Conservation (phyloP, 352 stramenopile genomes). For the Peronospora belbahrii region DNA sequence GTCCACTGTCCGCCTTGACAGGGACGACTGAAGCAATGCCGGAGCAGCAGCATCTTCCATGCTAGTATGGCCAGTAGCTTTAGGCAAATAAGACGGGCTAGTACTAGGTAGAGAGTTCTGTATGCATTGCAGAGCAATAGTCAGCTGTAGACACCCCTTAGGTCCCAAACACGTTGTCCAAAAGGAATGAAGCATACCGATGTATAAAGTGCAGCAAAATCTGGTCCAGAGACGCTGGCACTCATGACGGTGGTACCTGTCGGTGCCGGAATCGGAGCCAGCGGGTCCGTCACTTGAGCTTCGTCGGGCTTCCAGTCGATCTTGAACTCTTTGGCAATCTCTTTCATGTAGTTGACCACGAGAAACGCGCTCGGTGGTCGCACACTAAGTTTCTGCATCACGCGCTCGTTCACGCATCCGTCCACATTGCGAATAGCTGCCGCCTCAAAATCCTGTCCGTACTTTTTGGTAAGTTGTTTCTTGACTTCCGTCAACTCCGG, state of each 20-base stretch:
- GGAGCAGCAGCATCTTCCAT: constrained; percentile 10
- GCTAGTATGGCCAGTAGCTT: constrained; percentile 20
- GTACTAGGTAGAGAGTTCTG: constrained; percentile 41
- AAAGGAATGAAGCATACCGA: too few relatives aligned
- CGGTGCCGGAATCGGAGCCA: constrained; percentile 86
- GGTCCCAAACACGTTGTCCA: too few relatives aligned
- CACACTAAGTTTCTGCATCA: constrained; percentile 92
- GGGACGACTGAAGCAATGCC: constrained; percentile 11
- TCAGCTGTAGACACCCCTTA: not conserved
- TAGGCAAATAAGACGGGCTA: constrained; percentile 39
- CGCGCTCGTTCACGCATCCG: constrained; percentile 86
- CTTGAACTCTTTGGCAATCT: constrained; percentile 92
- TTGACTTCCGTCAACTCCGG: constrained; percentile 89
- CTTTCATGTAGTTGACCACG: constrained; percentile 94
- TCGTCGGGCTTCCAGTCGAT: constrained; percentile 91
- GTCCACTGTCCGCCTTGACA: constrained; percentile 31
- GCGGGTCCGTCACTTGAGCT: constrained; percentile 56
- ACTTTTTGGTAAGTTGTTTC: constrained; percentile 86
- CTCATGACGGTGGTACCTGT: constrained; percentile 77
- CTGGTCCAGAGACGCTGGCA: constrained; percentile 77
- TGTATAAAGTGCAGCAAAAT: constrained; percentile 66
- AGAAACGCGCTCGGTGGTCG: constrained; percentile 90
- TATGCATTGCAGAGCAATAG: constrained; percentile 1
- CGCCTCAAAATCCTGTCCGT: constrained; percentile 83
- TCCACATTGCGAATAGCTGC: constrained; percentile 81